These are phyloP conservation scores for Syzygium jambos DNA, from an alignment of 345 rosid species.

Conservation along the genomic window DNA sequence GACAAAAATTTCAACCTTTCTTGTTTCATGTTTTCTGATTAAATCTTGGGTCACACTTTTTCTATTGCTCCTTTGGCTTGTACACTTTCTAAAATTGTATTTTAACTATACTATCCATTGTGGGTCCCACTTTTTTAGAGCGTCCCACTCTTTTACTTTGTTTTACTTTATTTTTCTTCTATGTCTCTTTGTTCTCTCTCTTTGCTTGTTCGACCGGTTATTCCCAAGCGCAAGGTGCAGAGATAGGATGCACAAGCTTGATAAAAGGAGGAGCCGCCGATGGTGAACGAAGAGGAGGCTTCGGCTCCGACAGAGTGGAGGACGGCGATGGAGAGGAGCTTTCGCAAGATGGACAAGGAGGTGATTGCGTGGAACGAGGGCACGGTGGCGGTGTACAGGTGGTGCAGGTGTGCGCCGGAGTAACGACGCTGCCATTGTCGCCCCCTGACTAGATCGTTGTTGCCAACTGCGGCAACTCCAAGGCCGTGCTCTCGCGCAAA, in stretches of 20 bases:
- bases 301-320: constrained; percentile 10
- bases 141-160: not conserved
- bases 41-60: too few species aligned
- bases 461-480: constrained; percentile 47
- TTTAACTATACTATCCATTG: too few species aligned
- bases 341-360: constrained; percentile 26
- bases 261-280: constrained; percentile 16
- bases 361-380: constrained; percentile 7
- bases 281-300: not conserved
- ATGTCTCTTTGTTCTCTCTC: not conserved
- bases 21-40: too few species aligned
- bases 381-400: not conserved
- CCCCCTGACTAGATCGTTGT: constrained; percentile 5
- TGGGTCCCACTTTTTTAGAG: not conserved
- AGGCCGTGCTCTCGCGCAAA: constrained; percentile 73
- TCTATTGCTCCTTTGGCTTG: too few species aligned
- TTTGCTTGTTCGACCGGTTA: constrained; percentile 37
- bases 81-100: too few species aligned
- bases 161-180: not conserved
- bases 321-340: constrained; percentile 20
- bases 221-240: constrained; percentile 30
- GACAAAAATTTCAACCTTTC: too few species aligned
- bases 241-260: constrained; percentile 25
- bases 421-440: constrained; percentile 50
- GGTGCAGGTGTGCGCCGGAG: constrained; percentile 30